Percentiles rank a stretch among this genome's conserved stretches.
phyloP scores from a whole-genome alignment of 495 filamentous ascomycete species.

The Penicillium daleae region DNA sequence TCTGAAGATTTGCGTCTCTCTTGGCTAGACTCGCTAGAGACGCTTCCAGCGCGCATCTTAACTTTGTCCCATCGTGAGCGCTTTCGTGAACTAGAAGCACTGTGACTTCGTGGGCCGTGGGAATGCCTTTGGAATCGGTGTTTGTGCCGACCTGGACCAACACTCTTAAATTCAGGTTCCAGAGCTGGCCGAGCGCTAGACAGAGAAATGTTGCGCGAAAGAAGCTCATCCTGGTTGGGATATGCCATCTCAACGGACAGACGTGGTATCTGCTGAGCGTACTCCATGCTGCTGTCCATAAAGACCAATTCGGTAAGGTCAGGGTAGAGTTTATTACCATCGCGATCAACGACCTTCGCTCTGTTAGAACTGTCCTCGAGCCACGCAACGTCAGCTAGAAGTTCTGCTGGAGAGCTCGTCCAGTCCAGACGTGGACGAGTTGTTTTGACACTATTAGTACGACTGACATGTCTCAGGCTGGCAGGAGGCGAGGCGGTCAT shows the following conservation, averaged over 20 bases:
- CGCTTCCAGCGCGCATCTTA: slow-evolving; percentile 35
- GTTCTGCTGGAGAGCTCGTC: slow-evolving; percentile 74
- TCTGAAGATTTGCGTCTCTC: slow-evolving; percentile 24
- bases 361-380: slow-evolving; percentile 77
- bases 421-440: slow-evolving; percentile 77
- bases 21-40: slow-evolving; percentile 36
- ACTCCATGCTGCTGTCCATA: slow-evolving; percentile 21
- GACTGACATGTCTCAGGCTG: slow-evolving; percentile 39
- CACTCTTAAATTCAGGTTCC: slow-evolving; percentile 35
- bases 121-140: slow-evolving; percentile 35
- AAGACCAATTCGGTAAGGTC: slow-evolving; percentile 33
- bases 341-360: slow-evolving; percentile 70
- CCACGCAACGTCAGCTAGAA: slow-evolving; percentile 86
- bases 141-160: slow-evolving; percentile 40
- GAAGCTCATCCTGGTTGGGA: slow-evolving; percentile 22
- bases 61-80: slow-evolving; percentile 31
- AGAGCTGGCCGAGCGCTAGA: slow-evolving; percentile 36
- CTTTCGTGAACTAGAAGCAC: slow-evolving; percentile 29
- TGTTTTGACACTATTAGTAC: slow-evolving; percentile 50
- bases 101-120: slow-evolving; percentile 32
- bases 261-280: slow-evolving; percentile 19
- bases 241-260: slow-evolving; percentile 18
- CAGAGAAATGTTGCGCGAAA: slow-evolving; percentile 36
- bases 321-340: slow-evolving; percentile 72
- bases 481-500: slow-evolving; percentile 39